These are phyloP conservation scores for Ampelomyces quisqualis DNA, from an alignment of 2,329 filamentous ascomycete species.

Conservation along the genomic window DNA sequence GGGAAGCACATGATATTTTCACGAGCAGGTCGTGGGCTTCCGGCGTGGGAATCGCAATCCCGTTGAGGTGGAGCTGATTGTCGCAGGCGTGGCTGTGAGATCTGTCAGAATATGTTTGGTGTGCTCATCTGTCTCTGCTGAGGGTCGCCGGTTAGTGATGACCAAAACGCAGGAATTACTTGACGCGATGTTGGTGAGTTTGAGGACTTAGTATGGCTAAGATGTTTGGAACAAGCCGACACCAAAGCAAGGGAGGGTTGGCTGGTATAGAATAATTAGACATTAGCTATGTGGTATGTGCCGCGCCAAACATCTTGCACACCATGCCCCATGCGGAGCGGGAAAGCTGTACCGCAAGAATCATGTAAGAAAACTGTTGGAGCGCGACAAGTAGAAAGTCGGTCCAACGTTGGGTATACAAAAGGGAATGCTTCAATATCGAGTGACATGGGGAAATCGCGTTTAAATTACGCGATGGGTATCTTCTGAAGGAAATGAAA, in stretches of 20 bases:
- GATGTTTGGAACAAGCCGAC: too few relatives aligned
- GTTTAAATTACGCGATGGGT: constrained; percentile 4
- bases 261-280: not conserved
- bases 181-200: not conserved
- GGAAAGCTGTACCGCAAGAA: constrained; percentile 13
- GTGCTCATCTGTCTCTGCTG: constrained; percentile 24
- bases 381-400: constrained; percentile 3
- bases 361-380: not conserved
- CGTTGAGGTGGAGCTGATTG: constrained; percentile 46
- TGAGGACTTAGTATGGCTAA: too few relatives aligned
- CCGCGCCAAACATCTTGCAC: constrained; percentile 2
- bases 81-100: constrained; percentile 24
- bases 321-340: constrained; percentile 3
- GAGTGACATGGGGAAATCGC: constrained; percentile 2
- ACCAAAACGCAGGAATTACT: not conserved
- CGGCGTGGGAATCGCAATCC: constrained; percentile 49
- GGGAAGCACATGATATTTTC: constrained; percentile 43
- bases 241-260: too few relatives aligned
- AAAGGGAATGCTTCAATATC: not conserved
- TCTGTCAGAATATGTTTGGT: constrained; percentile 1
- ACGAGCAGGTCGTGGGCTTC: constrained; percentile 46
- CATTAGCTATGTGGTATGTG: constrained; percentile 3
- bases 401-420: constrained; percentile 7
- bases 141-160: too few relatives aligned
- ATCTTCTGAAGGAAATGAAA: constrained; percentile 3